Base-by-base conservation (phyloP, 1,284 basidiomycete genomes). In the Earliella scabrosa region DNA sequence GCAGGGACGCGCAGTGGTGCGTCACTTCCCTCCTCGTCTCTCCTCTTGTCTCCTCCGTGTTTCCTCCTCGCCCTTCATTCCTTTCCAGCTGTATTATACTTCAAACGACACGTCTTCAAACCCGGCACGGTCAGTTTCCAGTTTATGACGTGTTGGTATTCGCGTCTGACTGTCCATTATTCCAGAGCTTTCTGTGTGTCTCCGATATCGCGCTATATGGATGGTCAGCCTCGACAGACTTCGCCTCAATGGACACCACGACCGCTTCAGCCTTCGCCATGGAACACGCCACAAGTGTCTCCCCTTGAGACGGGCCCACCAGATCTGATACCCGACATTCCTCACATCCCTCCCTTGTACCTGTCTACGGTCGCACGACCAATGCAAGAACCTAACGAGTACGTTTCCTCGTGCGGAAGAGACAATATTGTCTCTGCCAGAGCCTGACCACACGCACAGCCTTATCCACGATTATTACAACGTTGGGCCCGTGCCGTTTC, bases 391-490 rank as follows among this genome's bases (percentile, higher is more conserved):
- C 45, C 51, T 43, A 32, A 41, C 36, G 50, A 52, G 46, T 38
- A 38, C 41, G 46, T 40, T 23, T n/a, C 23, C 5, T 36, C 8
- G n/a, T 18, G 18, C 18, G 14, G 34, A 27, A 21, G 18, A 14
- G 26, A 26, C 23, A 27, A n/a, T n/a, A n/a, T n/a, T n/a, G n/a
- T n/a, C n/a, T n/a, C n/a, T n/a, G n/a, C n/a, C n/a, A n/a, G n/a
- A n/a, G 2, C 43, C 31, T 61, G 45, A 53, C 45, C 16, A 23
- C 41, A 20, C 20, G 59, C n/a, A 40, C 43, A 66, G 40, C 35
- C 60, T 53, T 64, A 59, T 58, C 70, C 65, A 55, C 36, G 48
- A 50, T 21, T 50, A 38, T 67, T 65, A 67, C 54, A 67, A 63
- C 46, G 67, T 55, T 59, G 64, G 24, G 38, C 62, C 58, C 44